Evolutionary conservation across 192 early-diverging fungal species (phyloP), one percentile per base, ranked within the genome.

Genomic region (Piromyces finnis): DNA sequence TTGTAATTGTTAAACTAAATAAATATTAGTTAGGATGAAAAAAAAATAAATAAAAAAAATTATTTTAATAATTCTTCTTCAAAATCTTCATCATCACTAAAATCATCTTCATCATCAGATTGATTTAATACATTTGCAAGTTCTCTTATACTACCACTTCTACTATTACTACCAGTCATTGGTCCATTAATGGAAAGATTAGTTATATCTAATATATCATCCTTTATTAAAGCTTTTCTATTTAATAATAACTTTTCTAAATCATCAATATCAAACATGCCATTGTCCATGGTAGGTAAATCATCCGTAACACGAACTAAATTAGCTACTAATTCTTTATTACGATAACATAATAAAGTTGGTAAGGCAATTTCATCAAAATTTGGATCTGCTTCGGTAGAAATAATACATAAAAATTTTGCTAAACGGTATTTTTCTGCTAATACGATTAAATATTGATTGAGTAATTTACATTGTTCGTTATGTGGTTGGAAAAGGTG

Each of bases 281-380:
- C 87, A 29, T 39, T 83, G 28, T 78, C 41, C 41, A 81, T 82
- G 0, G 78, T 81, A 11, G 78, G 78, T 32, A 89, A 82, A 82
- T 90, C 88, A 81, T 89, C 88, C 29, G 81, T 81, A 27, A 90
- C 78, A n/a, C 86, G 82, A 39, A 90, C 30, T 14, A 84, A 79
- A 13, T 83, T 81, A 16, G 78, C 82, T 17, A 83, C 78, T 13
- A 87, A 36, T 12, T 87, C 79, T 68, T 88, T 88, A 27, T 51
- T 84, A 29, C 83, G 39, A 80, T 90, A 90, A 15, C 82, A 84
- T 28, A 90, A 78, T 29, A 90, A 32, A 1, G 86, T 84, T 16
- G 89, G 89, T 78, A 89, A 78, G 5, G 87, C 87, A 27, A 90
- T 82, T 15, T 82, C 81, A 81, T 90, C 89, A 82, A 90, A 89